A percentile compares a stretch with the other conserved stretches of the same genome.
These are phyloP conservation scores for Phytophthora aleatoria DNA, from an alignment of 352 stramenopile species.

Conservation along the genomic window DNA sequence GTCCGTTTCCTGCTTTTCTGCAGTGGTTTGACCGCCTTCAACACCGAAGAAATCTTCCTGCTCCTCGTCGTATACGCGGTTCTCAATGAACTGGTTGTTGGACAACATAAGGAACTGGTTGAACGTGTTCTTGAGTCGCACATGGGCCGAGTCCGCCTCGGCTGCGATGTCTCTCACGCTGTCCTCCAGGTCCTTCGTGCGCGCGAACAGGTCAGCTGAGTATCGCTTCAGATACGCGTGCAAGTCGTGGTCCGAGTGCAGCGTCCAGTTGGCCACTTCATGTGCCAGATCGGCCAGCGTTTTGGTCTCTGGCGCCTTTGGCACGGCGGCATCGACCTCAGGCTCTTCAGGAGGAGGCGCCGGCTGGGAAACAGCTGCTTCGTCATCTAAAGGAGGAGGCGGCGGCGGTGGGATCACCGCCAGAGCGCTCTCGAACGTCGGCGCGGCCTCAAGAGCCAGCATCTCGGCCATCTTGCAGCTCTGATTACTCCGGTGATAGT, in stretches of 20 bases:
- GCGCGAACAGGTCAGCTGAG: conserved; percentile 61
- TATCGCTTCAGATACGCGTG: conserved; percentile 69
- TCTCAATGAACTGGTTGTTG: conserved; percentile 91
- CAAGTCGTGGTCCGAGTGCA: conserved; percentile 77
- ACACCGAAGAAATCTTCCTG: conserved; percentile 70
- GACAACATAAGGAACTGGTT: conserved; percentile 89
- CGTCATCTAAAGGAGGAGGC: conserved; percentile 10
- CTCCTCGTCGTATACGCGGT: conserved; percentile 89
- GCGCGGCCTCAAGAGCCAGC: conserved; percentile 38
- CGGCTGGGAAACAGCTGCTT: background rate
- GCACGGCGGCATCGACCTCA: background rate
- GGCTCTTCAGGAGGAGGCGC: background rate
- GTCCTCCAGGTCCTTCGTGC: conserved; percentile 78
- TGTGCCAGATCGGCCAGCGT: conserved; percentile 50
- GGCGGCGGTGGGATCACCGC: conserved; percentile 26
- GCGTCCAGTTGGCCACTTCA: conserved; percentile 66
- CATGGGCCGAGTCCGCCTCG: conserved; percentile 68
- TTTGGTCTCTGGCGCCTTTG: conserved; percentile 31
- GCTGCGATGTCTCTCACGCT: conserved; percentile 69
- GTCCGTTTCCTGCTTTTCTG: conserved; percentile 3
- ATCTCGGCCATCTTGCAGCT: conserved; percentile 30
- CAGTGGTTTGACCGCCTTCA: conserved; percentile 17
- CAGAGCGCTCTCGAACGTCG: conserved; percentile 17
- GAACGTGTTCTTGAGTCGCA: conserved; percentile 84
- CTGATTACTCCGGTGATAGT: conserved; percentile 27